Percentiles rank a stretch among this genome's conserved stretches.
Conservation (phyloP, 805 yeast genomes). For the Priceomyces haplophilus region DNA sequence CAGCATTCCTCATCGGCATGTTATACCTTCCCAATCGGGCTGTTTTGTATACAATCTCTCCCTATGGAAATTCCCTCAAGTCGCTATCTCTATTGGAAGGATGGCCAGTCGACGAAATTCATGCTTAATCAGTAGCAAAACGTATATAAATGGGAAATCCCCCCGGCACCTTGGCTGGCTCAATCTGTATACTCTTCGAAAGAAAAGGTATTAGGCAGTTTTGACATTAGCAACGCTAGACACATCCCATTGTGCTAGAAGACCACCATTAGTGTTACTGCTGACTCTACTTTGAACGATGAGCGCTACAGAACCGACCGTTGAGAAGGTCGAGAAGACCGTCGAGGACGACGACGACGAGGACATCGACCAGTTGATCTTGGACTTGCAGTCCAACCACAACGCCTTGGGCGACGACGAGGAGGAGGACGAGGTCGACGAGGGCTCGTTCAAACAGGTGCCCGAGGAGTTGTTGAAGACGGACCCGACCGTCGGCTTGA, state of each 20-base stretch:
- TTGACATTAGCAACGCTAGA: neutral
- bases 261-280: neutral
- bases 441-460: conserved; percentile 56
- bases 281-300: conserved; percentile 11
- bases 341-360: conserved; percentile 54
- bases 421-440: conserved; percentile 43
- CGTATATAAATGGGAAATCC: conserved; percentile 3
- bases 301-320: conserved; percentile 52
- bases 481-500: conserved; percentile 73
- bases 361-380: conserved; percentile 61
- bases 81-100: conserved; percentile 8
- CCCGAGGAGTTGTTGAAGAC: conserved; percentile 86
- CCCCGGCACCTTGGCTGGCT: neutral
- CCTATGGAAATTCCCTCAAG: conserved; percentile 9
- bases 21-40: conserved; percentile 5
- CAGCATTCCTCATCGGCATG: conserved; percentile 1
- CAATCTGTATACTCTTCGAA: neutral
- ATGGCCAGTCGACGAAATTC: conserved; percentile 6
- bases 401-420: conserved; percentile 53
- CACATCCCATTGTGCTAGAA: neutral
- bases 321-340: conserved; percentile 50
- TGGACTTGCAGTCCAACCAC: conserved; percentile 73
- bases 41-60: conserved; percentile 8
- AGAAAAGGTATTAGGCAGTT: conserved; percentile 4
- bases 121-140: conserved; percentile 1